Evolutionary conservation across 2,329 filamentous ascomycete species (phyloP), one percentile per base, ranked within the genome.

Genomic region (Penicillium sp.): DNA sequence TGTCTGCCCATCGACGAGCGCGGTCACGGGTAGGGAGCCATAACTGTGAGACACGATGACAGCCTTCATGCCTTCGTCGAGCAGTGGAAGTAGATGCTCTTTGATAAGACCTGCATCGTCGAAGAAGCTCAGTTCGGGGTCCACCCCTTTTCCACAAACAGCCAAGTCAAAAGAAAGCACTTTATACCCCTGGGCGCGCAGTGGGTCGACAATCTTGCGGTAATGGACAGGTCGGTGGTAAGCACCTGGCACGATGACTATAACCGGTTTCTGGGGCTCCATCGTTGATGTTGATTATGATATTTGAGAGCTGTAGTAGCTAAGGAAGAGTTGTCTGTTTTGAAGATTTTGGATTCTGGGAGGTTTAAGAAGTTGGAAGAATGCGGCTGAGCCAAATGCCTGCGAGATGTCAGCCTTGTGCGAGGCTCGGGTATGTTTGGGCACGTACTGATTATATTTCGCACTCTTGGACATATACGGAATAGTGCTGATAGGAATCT

Each of bases 1-100:
- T 6, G 62, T 64, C 2, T 73, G 63, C 1, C 72, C 76, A 4
- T 64, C 60, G 2, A 77, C 58, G 3, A 71, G 73, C 37, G 66
- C 71, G 24, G 65, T 65, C 1, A 65, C 68, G 0, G 77, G 64
- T 0, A 75, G 61, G 26, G 75, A 76, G 17, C 71, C 68, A 70
- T 77, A 79, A 37, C 73, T 76, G 54, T 79, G 76, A 22, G 70
- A 65, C 3, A 76, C 56, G 15, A 78, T 65, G 6, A 78, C 60
- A 10, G 78, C 75, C 37, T 76, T 69, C 38, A 73, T 76, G 12
- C 72, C 70, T 38, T 59, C 9, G n/a, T 64, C 59, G 17, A 61
- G 53, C 1, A 59, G 28, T 38, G 62, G 62, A 15, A 61, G 35
- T 24, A 61, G n/a, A 9, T 56, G 47, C 37, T 61, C 42, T 28